A percentile compares a stretch with the other conserved stretches of the same genome.
phyloP scores from a whole-genome alignment of 2,329 filamentous ascomycete species.

The Anthostomella pinea region DNA sequence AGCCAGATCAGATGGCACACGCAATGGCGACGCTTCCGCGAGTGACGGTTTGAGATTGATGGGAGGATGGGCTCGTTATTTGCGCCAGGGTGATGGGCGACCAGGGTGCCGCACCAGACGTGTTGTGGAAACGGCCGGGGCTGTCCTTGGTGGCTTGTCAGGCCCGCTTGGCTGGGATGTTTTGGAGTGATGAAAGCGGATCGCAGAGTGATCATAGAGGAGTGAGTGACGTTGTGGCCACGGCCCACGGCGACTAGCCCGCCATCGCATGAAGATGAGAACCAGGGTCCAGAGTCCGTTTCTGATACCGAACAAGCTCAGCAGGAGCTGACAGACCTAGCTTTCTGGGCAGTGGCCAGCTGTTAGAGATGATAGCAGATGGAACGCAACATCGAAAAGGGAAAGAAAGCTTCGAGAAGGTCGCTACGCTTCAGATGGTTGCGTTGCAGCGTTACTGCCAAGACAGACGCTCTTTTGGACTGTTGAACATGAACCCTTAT shows the following conservation, averaged over 20 bases:
- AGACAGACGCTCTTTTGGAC: conserved; percentile 16
- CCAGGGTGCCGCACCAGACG: conserved; percentile 32
- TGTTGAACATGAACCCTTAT: no score
- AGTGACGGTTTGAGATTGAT: conserved; percentile 48
- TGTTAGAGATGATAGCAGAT: neutral
- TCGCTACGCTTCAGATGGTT: conserved; percentile 11
- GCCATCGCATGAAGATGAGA: conserved; percentile 15
- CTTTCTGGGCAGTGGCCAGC: conserved; percentile 2
- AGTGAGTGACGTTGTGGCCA: neutral
- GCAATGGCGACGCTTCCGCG: conserved; percentile 8
- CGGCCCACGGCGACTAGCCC: conserved; percentile 1
- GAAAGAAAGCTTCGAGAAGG: conserved; percentile 27
- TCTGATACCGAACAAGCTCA: conserved; percentile 18
- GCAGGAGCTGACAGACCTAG: conserved; percentile 20
- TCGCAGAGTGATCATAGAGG: conserved; percentile 12
- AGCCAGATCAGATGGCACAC: neutral
- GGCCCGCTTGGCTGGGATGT: conserved; percentile 17
- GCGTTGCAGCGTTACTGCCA: conserved; percentile 9
- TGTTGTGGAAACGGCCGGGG: conserved; percentile 23
- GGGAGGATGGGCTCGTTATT: conserved; percentile 38
- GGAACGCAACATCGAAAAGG: conserved; percentile 6
- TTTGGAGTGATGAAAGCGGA: conserved; percentile 20
- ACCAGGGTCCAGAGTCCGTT: conserved; percentile 10
- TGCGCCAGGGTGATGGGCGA: conserved; percentile 44
- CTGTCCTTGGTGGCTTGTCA: conserved; percentile 21